Percentiles rank a stretch among this genome's conserved stretches.
phyloP scores from a whole-genome alignment of 768 basidiomycete species.

The Mycena alexandri region DNA sequence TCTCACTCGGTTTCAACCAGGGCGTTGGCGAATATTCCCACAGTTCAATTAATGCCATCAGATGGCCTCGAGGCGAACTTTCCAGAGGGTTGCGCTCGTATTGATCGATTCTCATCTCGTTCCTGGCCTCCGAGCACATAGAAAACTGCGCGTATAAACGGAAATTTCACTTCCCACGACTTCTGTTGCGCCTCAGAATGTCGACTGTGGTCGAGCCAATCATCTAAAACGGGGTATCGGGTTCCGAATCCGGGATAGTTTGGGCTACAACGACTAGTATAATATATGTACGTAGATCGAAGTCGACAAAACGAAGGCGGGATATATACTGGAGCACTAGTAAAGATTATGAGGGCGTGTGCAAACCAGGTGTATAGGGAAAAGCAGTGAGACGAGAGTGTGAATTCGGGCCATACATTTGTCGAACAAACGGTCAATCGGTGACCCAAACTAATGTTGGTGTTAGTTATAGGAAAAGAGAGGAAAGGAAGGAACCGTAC shows the following conservation, averaged over 20 bases:
- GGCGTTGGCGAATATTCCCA: no score
- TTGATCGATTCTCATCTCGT: no score
- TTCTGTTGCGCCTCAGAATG: no score
- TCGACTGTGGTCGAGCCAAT: no score
- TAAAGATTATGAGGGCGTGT: background rate
- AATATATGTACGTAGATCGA: slow-evolving; percentile 21
- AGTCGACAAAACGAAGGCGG: background rate
- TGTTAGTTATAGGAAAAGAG: background rate
- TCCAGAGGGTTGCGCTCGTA: no score
- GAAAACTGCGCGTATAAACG: no score
- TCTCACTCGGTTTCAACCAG: no score
- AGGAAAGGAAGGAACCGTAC: slow-evolving; percentile 54
- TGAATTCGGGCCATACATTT: background rate
- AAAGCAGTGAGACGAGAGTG: background rate
- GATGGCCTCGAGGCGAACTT: no score
- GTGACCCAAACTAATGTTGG: slow-evolving; percentile 48
- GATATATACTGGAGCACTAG: slow-evolving; percentile 5
- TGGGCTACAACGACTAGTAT: slow-evolving; percentile 24
- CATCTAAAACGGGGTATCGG: background rate
- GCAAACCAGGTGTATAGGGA: background rate
- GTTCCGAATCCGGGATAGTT: slow-evolving; percentile 2
- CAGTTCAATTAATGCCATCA: no score
- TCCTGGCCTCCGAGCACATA: no score
- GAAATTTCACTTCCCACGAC: no score
- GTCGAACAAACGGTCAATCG: slow-evolving; percentile 26